Base-by-base conservation (phyloP, 768 basidiomycete species). In the Phylloporus sp. region DNA sequence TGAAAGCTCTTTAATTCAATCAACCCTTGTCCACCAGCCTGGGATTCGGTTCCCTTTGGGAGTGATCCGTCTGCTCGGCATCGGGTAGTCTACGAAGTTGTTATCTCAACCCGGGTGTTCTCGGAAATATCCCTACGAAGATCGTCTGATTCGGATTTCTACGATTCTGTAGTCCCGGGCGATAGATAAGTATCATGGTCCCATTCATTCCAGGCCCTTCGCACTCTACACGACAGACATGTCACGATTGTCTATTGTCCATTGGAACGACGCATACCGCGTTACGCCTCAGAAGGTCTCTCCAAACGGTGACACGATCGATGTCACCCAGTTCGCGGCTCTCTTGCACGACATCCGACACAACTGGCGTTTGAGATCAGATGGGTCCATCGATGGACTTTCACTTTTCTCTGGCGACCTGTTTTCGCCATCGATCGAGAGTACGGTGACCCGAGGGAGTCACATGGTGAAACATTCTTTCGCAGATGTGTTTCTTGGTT, bases 371-470 rank as follows among this genome's bases (percentile, higher is more conserved):
- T 55, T 69, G 28, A 55, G 70, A 47, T 34, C 63, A 31, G 77
- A 80, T 51, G 76, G 77, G 6, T 67, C 70, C 38, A 72, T 71
- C 53, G 85, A 90, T 57, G 91, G 91, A 0, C 69, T 96, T 8
- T 72, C 84, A 0, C 67, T 96, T 5, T 96, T 94, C 66, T 92
- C 89, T 28, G 92, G 92, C 8, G 92, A 95, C 64, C 71, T 90
- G 10, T 94, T 94, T 63, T 83, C 86, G 20, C 92, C 91, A 0
- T 89, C 86, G 2, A 75, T 89, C 1, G 92, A 94, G 67, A 88
- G 84, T 53, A 83, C 86, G 5, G 83, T 95, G 28, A 92, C 91
- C 6, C 73, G 91, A 62, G 91, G 91, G 38, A 88, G 84, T 57
- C 90, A 92, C 78, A 90, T 92, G 90, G 90, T 89, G 54, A 44